Evolutionary conservation across 345 rosid species (phyloP).

Genomic region (Populus deltoides): DNA sequence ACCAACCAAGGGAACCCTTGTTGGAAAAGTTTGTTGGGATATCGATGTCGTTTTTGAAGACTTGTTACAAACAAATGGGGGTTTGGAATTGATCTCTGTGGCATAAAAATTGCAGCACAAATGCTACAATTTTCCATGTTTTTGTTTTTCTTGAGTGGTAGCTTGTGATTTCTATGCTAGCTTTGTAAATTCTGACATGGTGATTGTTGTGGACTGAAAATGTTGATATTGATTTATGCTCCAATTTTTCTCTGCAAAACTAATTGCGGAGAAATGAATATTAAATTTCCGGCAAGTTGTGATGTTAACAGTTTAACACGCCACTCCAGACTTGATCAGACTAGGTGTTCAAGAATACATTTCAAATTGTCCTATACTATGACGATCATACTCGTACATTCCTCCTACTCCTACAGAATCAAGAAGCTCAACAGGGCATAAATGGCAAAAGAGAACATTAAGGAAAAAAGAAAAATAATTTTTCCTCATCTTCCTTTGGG

Average conservation of each 20-base stretch:
- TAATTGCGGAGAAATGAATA: too few species aligned
- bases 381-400: neutral
- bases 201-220: neutral
- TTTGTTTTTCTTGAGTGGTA: neutral
- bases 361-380: neutral
- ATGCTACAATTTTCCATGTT: neutral
- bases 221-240: neutral
- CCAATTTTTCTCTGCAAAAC: neutral
- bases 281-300: neutral
- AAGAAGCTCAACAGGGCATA: neutral
- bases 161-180: neutral
- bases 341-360: neutral
- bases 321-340: neutral
- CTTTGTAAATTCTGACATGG: neutral
- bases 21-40: neutral
- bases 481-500: constrained; percentile 39
- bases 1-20: neutral
- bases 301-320: neutral
- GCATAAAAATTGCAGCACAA: neutral
- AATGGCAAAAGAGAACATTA: neutral
- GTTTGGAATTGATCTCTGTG: neutral
- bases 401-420: neutral
- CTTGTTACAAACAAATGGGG: neutral
- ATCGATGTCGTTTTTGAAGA: neutral
- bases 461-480: neutral